Evolutionary conservation across 129 eudicot species (phyloP), one percentile per base, ranked within the genome.

Genomic region (Deinandra increscens): DNA sequence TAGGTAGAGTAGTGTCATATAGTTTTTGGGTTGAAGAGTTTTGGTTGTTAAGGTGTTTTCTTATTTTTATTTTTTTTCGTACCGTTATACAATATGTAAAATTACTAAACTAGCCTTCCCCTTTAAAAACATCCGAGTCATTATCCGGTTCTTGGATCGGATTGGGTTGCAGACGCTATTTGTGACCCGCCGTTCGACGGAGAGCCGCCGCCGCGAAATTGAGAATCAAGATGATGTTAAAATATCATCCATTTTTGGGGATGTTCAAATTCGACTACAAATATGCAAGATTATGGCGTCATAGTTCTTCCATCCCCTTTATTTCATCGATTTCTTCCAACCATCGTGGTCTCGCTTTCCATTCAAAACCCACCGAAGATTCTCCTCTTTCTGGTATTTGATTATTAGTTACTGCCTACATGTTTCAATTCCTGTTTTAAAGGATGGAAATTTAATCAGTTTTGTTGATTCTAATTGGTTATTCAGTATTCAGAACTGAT

Each of bases 381-480:
- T 75, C 68, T 45, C 73, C 80, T 68, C 10, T 75, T 33, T 67
- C 69, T 22, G 80, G 79, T 75, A 65, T 0, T 7, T 3, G 5
- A 13, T 7, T 1, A 44, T 4, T 9, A n/a, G n/a, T n/a, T n/a
- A n/a, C 9, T 12, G 13, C 23, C 23, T 26, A 1, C 31, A 26
- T 1, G 2, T 54, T 58, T 58, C 10, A 34, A 9, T 4, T 33
- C 10, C 18, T 17, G 4, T 1, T 7, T 29, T 14, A 14, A 13
- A 14, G 36, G n/a, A 3, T 26, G 31, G 3, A 26, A 26, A 26
- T 26, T 26, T 1, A 26, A 26, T 26, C 31, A 26, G n/a, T n/a
- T n/a, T n/a, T n/a, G n/a, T n/a, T n/a, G n/a, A n/a, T n/a, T n/a
- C n/a, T n/a, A n/a, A n/a, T n/a, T n/a, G n/a, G n/a, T n/a, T n/a